These are phyloP conservation scores for Globisporangium heterothallicum DNA, from an alignment of 352 stramenopile species.

Conservation along the genomic window DNA sequence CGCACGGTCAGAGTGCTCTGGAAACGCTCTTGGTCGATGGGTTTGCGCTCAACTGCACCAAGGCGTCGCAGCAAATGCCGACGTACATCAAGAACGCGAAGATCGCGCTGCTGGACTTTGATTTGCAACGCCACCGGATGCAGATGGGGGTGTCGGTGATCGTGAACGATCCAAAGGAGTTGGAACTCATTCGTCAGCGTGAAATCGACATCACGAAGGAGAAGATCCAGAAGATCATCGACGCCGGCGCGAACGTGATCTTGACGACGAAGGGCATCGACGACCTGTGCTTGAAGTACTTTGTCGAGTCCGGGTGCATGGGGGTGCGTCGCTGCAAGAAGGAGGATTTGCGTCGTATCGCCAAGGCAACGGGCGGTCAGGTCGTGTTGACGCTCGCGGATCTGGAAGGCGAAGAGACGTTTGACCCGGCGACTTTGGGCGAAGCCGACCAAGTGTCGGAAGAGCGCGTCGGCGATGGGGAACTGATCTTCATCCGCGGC, in stretches of 20 bases:
- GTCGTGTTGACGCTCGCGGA: conserved; percentile 97
- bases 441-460: conserved; percentile 92
- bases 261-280: conserved; percentile 99
- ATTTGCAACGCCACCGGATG: conserved; percentile 98
- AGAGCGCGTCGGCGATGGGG: conserved; percentile 97
- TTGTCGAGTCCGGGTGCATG: conserved; percentile 97
- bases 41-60: conserved; percentile 97
- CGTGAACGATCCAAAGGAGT: conserved; percentile 91
- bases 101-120: conserved; percentile 99
- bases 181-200: conserved; percentile 97
- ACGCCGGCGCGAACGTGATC: conserved; percentile 97
- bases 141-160: conserved; percentile 94
- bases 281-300: conserved; percentile 99
- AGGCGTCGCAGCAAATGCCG: conserved; percentile 98
- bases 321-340: conserved; percentile 96
- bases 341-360: conserved; percentile 97
- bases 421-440: conserved; percentile 92
- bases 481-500: conserved; percentile 99
- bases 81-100: conserved; percentile 90
- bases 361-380: conserved; percentile 96
- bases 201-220: conserved; percentile 99
- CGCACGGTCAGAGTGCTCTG: conserved; percentile 86
- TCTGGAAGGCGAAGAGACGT: conserved; percentile 97
- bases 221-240: conserved; percentile 99
- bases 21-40: conserved; percentile 91